phyloP scores from a whole-genome alignment of 2,329 filamentous ascomycete genomes.

The Arthrobotrys conoides region DNA sequence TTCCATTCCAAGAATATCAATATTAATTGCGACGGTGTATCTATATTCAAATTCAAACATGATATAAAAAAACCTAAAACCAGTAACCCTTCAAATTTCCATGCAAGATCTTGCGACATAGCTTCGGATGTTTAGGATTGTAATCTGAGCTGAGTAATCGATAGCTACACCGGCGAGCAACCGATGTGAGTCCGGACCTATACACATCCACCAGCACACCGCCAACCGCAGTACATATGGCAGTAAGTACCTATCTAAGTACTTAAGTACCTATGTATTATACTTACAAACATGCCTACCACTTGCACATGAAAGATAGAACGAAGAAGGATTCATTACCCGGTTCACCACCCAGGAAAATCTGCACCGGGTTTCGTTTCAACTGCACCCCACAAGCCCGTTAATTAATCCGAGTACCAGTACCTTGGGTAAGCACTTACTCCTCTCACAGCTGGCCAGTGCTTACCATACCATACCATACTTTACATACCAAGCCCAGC shows the following conservation, averaged over 20 bases:
- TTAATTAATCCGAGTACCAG: conserved; percentile 52
- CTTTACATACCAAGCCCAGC: no score
- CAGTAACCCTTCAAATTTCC: conserved; percentile 1
- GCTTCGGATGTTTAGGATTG: no score
- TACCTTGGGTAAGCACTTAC: conserved; percentile 38
- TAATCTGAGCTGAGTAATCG: conserved; percentile 26
- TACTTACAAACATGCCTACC: neutral
- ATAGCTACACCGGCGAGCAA: neutral
- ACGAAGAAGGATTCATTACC: neutral
- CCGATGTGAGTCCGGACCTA: neutral
- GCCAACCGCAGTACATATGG: neutral
- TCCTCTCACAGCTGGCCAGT: neutral
- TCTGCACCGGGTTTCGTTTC: conserved; percentile 45
- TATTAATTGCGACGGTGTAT: conserved; percentile 21
- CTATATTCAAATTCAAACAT: conserved; percentile 15
- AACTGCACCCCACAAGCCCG: conserved; percentile 50
- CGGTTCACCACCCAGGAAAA: conserved; percentile 23
- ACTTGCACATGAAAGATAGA: neutral
- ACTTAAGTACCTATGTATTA: no score
- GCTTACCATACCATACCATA: no score
- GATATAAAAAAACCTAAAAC: conserved; percentile 30
- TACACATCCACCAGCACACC: neutral
- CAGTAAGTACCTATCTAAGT: no score
- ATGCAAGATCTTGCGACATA: conserved; percentile 9
- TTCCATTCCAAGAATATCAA: neutral